phyloP scores from a whole-genome alignment of 352 stramenopile species.

The Elongisporangium prolatum region DNA sequence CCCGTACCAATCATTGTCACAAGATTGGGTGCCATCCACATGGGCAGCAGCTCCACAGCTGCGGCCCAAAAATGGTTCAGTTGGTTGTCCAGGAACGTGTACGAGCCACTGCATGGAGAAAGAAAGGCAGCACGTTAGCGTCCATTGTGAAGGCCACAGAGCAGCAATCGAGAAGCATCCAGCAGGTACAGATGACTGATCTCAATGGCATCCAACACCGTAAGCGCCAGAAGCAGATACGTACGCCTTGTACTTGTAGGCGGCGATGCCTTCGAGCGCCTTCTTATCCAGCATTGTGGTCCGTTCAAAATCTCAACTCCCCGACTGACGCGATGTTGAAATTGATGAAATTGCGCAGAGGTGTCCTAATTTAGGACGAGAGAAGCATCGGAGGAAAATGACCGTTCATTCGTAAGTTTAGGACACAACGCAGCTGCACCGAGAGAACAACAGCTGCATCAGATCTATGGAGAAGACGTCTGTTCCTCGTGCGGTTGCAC shows the following conservation, averaged over 20 bases:
- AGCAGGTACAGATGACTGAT: neutral
- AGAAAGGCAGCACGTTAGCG: slow-evolving; percentile 2
- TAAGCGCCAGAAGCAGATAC: slow-evolving; percentile 12
- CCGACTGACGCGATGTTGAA: slow-evolving; percentile 2
- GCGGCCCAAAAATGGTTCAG: slow-evolving; percentile 88
- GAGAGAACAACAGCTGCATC: neutral
- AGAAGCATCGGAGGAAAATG: neutral
- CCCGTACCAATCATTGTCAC: slow-evolving; percentile 86
- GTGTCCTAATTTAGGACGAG: neutral
- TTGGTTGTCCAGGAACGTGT: slow-evolving; percentile 86
- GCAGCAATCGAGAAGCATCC: neutral
- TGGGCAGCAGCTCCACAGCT: slow-evolving; percentile 72
- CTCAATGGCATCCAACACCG: neutral
- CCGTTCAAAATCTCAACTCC: slow-evolving; percentile 1
- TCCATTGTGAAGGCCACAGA: neutral
- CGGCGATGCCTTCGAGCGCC: slow-evolving; percentile 77
- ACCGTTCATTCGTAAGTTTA: neutral
- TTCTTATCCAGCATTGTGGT: slow-evolving; percentile 61
- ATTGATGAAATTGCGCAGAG: too few relatives aligned
- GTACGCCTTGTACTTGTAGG: slow-evolving; percentile 88
- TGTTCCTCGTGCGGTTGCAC: slow-evolving; percentile 15
- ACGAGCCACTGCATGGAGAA: slow-evolving; percentile 48
- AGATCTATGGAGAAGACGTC: neutral
- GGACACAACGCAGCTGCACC: neutral
- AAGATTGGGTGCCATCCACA: slow-evolving; percentile 90